Conservation (phyloP, 176 grass and related monocot genomes). For the Cenchrus fungigraminus region DNA sequence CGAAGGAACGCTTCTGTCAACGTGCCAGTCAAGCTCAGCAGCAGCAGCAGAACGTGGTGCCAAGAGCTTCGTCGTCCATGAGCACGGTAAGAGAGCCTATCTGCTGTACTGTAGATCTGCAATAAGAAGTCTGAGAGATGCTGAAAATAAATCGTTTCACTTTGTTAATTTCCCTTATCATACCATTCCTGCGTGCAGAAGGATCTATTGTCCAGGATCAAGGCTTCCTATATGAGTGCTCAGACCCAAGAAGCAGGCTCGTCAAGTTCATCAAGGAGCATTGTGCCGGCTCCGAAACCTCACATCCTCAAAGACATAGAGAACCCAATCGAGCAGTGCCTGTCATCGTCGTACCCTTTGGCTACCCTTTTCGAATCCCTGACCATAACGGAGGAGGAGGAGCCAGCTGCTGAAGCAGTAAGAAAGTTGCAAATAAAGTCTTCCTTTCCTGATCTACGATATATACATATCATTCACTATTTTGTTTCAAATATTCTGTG, state of each 20-base stretch:
- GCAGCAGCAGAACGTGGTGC: background rate
- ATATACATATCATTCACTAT: background rate
- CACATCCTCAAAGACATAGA: background rate
- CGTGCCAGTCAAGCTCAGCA: background rate
- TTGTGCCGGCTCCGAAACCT: background rate
- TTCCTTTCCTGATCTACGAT: background rate
- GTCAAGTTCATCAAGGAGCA: conserved; percentile 1
- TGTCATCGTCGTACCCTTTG: background rate
- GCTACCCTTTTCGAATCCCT: conserved; percentile 8
- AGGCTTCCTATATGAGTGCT: background rate
- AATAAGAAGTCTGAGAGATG: background rate
- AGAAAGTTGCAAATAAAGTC: background rate
- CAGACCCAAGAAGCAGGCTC: background rate
- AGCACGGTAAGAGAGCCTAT: conserved; percentile 36
- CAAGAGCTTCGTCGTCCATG: background rate
- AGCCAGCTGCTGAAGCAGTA: conserved; percentile 1
- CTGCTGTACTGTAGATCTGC: background rate
- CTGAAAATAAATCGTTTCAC: background rate
- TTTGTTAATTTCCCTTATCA: background rate
- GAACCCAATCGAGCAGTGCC: background rate
- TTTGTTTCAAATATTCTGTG: background rate
- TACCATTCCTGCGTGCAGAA: conserved; percentile 14
- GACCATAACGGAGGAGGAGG: background rate
- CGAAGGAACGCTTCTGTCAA: background rate
- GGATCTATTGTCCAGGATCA: conserved; percentile 44